Evolutionary conservation across 768 basidiomycete species (phyloP), one percentile per base, ranked within the genome.

Genomic region (Serpula lacrymans): DNA sequence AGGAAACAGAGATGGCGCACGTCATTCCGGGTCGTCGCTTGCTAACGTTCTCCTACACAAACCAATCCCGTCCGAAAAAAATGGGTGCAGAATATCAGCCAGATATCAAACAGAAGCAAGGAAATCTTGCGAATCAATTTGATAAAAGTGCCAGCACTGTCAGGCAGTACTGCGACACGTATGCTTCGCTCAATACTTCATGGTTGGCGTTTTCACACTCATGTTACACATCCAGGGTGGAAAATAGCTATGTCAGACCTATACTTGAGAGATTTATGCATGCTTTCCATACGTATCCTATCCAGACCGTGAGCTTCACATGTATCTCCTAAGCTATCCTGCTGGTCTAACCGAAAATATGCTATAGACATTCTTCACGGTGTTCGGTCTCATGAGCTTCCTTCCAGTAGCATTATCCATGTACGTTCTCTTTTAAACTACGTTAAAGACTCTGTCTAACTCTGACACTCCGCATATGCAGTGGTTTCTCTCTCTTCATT

Each of bases 221-320:
- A 25, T 30, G 25, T 28, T 39, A 17, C 4, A 32, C 46, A 29
- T 2, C 16, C 33, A 75, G 73, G 33, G 68, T 75, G 32, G 73
- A 75, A 48, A 56, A 60, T 20, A 51, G 63, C 16, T 73, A 72
- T 47, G 73, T 64, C 5, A 69, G 67, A 14, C 73, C 73, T 22
- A 56, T 67, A 28, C 39, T 71, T 22, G 53, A 39, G 18, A 54
- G 55, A 7, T 53, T 60, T 11, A 51, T 58, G 20, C 47, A 46
- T n/a, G 65, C 62, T 34, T 63, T 67, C 44, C 55, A 67, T 16
- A 55, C 58, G 16, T 51, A 55, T 37, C 65, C 65, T 12, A 54
- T 67, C 37, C 42, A 51, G 21, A 59, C 65, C n/a, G 67, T 67
- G n/a, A n/a, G n/a, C n/a, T n/a, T n/a, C n/a, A n/a, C n/a, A n/a